Percentiles rank a stretch among this genome's conserved stretches.
phyloP scores from a whole-genome alignment of 257 asterid genomes.

The Cinchona pubescens region DNA sequence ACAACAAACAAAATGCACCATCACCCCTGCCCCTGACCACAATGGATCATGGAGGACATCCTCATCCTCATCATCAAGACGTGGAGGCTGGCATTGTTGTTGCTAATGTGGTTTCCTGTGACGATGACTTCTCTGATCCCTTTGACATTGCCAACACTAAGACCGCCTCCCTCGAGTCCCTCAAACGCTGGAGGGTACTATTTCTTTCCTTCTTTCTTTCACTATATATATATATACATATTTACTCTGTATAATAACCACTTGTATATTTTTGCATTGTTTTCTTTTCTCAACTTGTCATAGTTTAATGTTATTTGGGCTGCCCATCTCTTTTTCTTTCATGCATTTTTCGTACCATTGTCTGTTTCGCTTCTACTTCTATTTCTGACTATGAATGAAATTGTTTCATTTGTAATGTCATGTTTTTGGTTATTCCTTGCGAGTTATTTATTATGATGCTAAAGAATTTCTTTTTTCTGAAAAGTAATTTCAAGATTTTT shows the following conservation, averaged over 20 bases:
- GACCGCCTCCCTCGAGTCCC: slow-evolving; percentile 63
- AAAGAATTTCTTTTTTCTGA: too few species aligned
- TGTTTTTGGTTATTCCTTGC: too few species aligned
- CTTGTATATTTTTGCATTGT: background rate
- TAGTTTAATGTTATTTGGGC: slow-evolving; percentile 1
- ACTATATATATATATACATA: background rate
- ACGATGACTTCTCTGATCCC: slow-evolving; percentile 59
- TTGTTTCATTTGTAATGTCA: background rate
- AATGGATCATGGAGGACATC: background rate
- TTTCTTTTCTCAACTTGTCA: background rate
- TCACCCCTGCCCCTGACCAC: slow-evolving; percentile 19
- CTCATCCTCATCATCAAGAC: slow-evolving; percentile 24
- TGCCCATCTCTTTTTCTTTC: background rate
- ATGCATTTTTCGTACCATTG: background rate
- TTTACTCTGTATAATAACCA: too few species aligned
- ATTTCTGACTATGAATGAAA: too few species aligned
- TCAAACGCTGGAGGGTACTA: slow-evolving; percentile 94
- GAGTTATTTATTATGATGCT: too few species aligned
- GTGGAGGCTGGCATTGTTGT: slow-evolving; percentile 38
- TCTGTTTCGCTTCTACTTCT: too few species aligned
- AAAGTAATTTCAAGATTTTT: too few species aligned
- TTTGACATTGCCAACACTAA: slow-evolving; percentile 77
- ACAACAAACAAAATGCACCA: slow-evolving; percentile 1
- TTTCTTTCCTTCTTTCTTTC: too few species aligned
- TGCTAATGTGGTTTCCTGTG: slow-evolving; percentile 26